A percentile compares a stretch with the other conserved stretches of the same genome.
phyloP scores from a whole-genome alignment of 768 basidiomycete species.

The Coprinopsis sp. region DNA sequence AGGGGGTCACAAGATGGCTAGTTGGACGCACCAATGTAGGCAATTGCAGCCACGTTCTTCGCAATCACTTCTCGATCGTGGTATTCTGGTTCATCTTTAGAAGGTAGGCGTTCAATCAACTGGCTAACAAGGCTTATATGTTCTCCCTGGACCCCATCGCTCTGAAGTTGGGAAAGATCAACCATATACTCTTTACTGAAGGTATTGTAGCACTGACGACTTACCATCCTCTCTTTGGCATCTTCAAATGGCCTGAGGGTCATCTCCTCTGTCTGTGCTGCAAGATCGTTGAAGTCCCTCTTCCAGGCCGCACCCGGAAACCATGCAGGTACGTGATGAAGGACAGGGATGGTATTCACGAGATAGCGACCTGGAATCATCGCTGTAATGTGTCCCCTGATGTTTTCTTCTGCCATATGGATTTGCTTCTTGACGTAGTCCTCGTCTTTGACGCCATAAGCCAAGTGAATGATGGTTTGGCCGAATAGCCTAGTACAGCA shows the following conservation, averaged over 20 bases:
- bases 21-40: conserved; percentile 2
- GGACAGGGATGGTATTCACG: conserved; percentile 1
- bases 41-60: background rate
- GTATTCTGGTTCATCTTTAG: background rate
- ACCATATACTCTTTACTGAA: background rate
- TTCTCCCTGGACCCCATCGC: background rate
- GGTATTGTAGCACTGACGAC: background rate
- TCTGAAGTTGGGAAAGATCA: background rate
- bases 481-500: no score
- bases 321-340: conserved; percentile 3
- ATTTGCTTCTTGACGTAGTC: conserved; percentile 25
- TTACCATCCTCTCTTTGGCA: background rate
- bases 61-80: background rate
- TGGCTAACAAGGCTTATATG: background rate
- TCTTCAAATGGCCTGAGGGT: background rate
- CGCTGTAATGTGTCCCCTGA: background rate
- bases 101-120: no score
- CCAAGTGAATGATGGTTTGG: no score
- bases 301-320: conserved; percentile 4
- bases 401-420: background rate
- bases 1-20: background rate
- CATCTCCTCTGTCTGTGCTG: background rate
- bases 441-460: conserved; percentile 25
- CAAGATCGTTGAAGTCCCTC: background rate
- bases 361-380: background rate